phyloP scores from a whole-genome alignment of 2,329 filamentous ascomycete species.

The Colletotrichum gigasporum region DNA sequence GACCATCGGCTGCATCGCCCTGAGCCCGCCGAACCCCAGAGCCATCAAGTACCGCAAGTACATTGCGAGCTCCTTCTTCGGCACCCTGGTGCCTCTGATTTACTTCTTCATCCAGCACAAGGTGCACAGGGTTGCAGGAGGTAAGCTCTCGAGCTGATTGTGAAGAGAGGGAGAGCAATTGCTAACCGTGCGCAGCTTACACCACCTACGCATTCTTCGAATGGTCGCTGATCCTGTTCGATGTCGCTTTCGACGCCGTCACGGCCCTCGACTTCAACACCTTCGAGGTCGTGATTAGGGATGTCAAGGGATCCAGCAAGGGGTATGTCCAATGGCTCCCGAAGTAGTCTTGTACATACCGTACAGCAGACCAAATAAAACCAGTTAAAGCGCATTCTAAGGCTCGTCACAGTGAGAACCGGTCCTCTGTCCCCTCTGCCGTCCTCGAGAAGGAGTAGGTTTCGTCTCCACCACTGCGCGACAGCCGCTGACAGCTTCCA shows the following conservation, averaged over 20 bases:
- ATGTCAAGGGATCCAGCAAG: constrained; percentile 90
- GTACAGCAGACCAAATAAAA: constrained; percentile 44
- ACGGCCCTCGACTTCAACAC: constrained; percentile 91
- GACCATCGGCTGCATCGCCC: constrained; percentile 88
- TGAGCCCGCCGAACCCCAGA: constrained; percentile 85
- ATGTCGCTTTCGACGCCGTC: constrained; percentile 95
- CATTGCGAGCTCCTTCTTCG: constrained; percentile 86
- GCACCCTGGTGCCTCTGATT: constrained; percentile 86
- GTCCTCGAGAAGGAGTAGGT: constrained; percentile 80
- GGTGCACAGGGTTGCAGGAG: constrained; percentile 91
- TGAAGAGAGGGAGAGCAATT: rapidly evolving
- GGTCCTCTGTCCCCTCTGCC: constrained; percentile 56
- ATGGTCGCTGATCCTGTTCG: constrained; percentile 93
- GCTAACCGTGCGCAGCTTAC: constrained; percentile 72
- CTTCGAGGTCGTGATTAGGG: constrained; percentile 88
- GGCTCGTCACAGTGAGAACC: constrained; percentile 54
- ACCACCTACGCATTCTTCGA: constrained; percentile 98
- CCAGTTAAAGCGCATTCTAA: constrained; percentile 50
- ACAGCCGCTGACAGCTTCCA: constrained; percentile 43
- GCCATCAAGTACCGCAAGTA: constrained; percentile 92
- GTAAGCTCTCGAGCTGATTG: constrained; percentile 60
- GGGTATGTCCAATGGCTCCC: constrained; percentile 99
- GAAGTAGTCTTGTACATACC: constrained; percentile 68
- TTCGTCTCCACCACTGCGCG: not conserved
- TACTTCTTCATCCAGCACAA: constrained; percentile 99